Conservation (phyloP, 176 grass and related monocot genomes). For the Triticum monococcum region DNA sequence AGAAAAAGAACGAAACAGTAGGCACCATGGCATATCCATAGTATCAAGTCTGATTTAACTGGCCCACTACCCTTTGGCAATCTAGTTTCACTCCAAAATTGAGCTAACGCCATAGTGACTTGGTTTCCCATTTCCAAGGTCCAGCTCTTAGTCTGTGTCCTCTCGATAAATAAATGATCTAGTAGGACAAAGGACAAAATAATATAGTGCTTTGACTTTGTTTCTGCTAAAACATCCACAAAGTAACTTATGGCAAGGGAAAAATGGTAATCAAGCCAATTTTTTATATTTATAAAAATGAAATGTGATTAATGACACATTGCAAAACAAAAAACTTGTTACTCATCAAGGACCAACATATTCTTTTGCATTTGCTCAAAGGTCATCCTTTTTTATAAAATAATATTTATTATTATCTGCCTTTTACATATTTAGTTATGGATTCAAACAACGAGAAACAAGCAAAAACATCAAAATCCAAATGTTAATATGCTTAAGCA, state of each 20-base stretch:
- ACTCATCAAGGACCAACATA: neutral
- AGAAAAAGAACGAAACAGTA: neutral
- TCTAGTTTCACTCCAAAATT: neutral
- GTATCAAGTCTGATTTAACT: neutral
- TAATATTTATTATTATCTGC: neutral
- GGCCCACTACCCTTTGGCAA: neutral
- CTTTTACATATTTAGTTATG: conserved; percentile 10
- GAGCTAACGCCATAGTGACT: neutral
- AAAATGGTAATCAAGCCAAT: neutral
- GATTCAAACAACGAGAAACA: neutral
- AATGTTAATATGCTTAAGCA: conserved; percentile 4
- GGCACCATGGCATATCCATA: neutral
- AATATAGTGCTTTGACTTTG: neutral
- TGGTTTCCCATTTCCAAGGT: neutral
- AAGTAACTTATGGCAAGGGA: neutral
- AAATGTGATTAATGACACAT: neutral
- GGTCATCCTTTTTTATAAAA: neutral
- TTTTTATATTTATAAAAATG: conserved; percentile 7
- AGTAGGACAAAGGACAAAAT: neutral
- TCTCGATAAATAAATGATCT: neutral
- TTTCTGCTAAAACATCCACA: neutral
- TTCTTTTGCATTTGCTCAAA: conserved; percentile 16
- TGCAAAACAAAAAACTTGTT: neutral
- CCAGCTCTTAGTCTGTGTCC: neutral
- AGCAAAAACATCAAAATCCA: conserved; percentile 19